Evolutionary conservation across 1,284 basidiomycete genomes (phyloP).

Genomic region (Cyathus pygmaeus): DNA sequence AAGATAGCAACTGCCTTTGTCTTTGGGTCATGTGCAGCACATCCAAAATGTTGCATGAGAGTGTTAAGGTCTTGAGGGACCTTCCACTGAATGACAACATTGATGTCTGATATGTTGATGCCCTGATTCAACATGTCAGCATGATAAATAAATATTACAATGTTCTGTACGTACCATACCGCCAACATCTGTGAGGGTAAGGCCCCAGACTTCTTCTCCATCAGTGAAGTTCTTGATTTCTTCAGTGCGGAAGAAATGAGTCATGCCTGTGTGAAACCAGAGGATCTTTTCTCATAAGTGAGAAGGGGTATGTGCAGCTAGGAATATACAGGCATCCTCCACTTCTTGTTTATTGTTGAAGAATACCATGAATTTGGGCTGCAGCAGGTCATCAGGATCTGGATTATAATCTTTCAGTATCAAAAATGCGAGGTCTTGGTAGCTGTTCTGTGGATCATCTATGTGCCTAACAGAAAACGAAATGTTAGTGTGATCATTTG

Average conservation of each 20-base stretch:
- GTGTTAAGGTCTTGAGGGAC: neutral
- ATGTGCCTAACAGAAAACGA: too few species aligned
- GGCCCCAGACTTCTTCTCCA: constrained; percentile 16
- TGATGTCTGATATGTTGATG: constrained; percentile 6
- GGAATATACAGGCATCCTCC: constrained; percentile 12
- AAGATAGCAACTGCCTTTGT: constrained; percentile 4
- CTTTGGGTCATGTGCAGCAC: neutral
- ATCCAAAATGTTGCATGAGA: constrained; percentile 4
- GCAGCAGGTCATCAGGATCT: too few species aligned
- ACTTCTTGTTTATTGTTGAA: constrained; percentile 28
- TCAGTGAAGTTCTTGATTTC: constrained; percentile 14
- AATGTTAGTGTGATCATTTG: too few species aligned
- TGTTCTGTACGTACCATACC: constrained; percentile 26
- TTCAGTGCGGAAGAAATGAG: constrained; percentile 15
- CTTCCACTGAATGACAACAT: constrained; percentile 9
- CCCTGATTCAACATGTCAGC: too few species aligned
- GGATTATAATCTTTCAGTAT: too few species aligned
- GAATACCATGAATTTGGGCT: constrained; percentile 35
- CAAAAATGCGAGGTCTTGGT: too few species aligned
- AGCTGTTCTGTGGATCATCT: too few species aligned
- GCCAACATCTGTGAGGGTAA: constrained; percentile 21
- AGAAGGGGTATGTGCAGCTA: constrained; percentile 13
- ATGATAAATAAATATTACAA: too few species aligned
- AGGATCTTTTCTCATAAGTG: constrained; percentile 18
- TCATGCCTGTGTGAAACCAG: constrained; percentile 33